phyloP scores from a whole-genome alignment of 163 green algal genomes.

The Scenedesmus sp. region DNA sequence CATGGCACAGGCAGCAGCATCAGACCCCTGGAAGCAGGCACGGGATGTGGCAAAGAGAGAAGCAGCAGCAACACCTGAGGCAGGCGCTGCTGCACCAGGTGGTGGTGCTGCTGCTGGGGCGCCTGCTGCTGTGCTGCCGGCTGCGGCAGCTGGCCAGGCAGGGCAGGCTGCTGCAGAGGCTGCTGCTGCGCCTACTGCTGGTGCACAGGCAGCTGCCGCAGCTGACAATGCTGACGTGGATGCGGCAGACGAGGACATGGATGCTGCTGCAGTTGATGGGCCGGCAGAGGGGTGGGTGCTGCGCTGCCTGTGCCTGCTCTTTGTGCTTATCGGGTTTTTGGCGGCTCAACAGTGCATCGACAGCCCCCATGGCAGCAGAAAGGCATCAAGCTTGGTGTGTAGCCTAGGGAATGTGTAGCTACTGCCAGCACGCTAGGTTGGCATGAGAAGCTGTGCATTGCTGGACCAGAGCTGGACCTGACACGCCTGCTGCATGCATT shows the following conservation, averaged over 20 bases:
- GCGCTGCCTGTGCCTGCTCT: not conserved
- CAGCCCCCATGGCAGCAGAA: too few relatives aligned
- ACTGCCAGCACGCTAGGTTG: too few relatives aligned
- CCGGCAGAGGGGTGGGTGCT: conserved; percentile 35
- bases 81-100: not conserved
- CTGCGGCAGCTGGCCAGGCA: not conserved
- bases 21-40: conserved; percentile 68
- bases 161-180: not conserved
- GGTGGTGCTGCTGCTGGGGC: conserved; percentile 12
- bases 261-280: conserved; percentile 17
- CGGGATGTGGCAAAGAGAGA: conserved; percentile 58
- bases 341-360: not conserved
- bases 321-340: not conserved
- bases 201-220: not conserved
- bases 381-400: too few relatives aligned
- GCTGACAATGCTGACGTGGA: not conserved
- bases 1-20: conserved; percentile 74
- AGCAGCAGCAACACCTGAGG: conserved; percentile 26
- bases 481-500: too few relatives aligned
- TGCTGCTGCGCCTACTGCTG: not conserved
- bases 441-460: too few relatives aligned
- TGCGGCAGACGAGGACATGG: conserved; percentile 11
- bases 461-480: not conserved
- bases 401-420: too few relatives aligned
- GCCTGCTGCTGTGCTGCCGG: not conserved